These are phyloP conservation scores for Alternaria panax DNA, from an alignment of 2,329 filamentous ascomycete species.

Conservation along the genomic window DNA sequence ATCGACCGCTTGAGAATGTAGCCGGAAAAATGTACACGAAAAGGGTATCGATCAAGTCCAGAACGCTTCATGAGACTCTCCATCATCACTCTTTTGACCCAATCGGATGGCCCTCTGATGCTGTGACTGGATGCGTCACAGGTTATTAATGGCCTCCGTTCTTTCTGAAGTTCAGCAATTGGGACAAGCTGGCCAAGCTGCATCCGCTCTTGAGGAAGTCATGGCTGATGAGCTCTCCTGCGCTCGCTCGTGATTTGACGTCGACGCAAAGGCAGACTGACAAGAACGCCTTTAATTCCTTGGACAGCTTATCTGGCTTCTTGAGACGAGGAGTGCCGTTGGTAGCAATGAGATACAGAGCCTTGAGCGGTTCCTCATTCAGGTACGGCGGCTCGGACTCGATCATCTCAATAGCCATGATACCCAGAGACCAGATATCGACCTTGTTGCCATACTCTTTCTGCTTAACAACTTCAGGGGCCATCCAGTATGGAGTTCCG, in stretches of 20 bases:
- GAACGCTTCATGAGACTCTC: slow-evolving; percentile 16
- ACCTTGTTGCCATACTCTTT: slow-evolving; percentile 99
- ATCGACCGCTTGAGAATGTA: slow-evolving; percentile 1
- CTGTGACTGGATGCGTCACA: not conserved
- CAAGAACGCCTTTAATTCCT: slow-evolving; percentile 96
- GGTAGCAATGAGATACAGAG: slow-evolving; percentile 95
- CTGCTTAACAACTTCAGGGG: slow-evolving; percentile 97
- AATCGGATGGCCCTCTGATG: not conserved
- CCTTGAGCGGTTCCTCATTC: slow-evolving; percentile 97
- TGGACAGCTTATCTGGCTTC: slow-evolving; percentile 97
- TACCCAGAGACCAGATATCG: slow-evolving; percentile 97
- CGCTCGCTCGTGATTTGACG: slow-evolving; percentile 91
- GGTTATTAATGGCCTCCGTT: slow-evolving; percentile 62
- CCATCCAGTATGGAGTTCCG: slow-evolving; percentile 99
- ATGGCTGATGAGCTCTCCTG: slow-evolving; percentile 85
- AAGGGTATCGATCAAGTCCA: slow-evolving; percentile 44
- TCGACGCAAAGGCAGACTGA: slow-evolving; percentile 97
- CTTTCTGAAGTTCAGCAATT: slow-evolving; percentile 83
- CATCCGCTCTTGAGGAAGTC: slow-evolving; percentile 96
- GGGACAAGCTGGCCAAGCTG: slow-evolving; percentile 79
- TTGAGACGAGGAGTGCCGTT: slow-evolving; percentile 96
- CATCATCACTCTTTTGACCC: slow-evolving; percentile 7
- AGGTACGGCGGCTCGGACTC: slow-evolving; percentile 97
- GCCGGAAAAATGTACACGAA: slow-evolving; percentile 30
- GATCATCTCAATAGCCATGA: slow-evolving; percentile 99